These are phyloP conservation scores for Aegilops umbellulata DNA, from an alignment of 176 grass and related monocot genomes.

Conservation along the genomic window DNA sequence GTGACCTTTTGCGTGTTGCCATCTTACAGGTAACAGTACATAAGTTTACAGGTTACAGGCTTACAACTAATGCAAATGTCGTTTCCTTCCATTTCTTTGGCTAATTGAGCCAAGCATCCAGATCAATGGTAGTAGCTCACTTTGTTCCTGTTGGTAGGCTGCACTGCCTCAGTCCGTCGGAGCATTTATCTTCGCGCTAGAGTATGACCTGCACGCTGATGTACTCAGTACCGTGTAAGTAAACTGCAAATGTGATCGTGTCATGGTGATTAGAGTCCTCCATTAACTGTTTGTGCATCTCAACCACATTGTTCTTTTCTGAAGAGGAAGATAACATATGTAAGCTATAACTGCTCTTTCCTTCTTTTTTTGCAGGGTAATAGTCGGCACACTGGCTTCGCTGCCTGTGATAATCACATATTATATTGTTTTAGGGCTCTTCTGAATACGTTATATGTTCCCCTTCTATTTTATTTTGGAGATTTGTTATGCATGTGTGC, in stretches of 20 bases:
- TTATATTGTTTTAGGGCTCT: slow-evolving; percentile 49
- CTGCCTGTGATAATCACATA: slow-evolving; percentile 56
- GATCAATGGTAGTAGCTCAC: background rate
- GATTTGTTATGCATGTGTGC: no score
- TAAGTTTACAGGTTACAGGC: no score
- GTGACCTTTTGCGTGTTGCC: slow-evolving; percentile 61
- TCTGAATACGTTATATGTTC: background rate
- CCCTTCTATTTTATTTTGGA: no score
- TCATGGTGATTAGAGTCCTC: no score
- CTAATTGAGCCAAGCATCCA: no score
- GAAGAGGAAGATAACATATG: no score
- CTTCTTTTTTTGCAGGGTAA: slow-evolving; percentile 49
- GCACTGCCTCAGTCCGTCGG: slow-evolving; percentile 72
- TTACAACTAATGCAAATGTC: no score
- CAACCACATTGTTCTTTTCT: no score
- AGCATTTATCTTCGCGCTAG: slow-evolving; percentile 72
- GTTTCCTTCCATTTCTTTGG: no score
- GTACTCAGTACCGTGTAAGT: slow-evolving; percentile 80
- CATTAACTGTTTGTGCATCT: no score
- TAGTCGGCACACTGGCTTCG: slow-evolving; percentile 68
- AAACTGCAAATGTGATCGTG: background rate
- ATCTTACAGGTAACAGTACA: slow-evolving; percentile 53
- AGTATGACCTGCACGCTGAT: slow-evolving; percentile 71
- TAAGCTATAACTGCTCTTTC: background rate
- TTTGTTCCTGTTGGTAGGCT: slow-evolving; percentile 33